A percentile compares a stretch with the other conserved stretches of the same genome.
phyloP scores from a whole-genome alignment of 2,329 filamentous ascomycete species.

The Pleomassaria siparia region DNA sequence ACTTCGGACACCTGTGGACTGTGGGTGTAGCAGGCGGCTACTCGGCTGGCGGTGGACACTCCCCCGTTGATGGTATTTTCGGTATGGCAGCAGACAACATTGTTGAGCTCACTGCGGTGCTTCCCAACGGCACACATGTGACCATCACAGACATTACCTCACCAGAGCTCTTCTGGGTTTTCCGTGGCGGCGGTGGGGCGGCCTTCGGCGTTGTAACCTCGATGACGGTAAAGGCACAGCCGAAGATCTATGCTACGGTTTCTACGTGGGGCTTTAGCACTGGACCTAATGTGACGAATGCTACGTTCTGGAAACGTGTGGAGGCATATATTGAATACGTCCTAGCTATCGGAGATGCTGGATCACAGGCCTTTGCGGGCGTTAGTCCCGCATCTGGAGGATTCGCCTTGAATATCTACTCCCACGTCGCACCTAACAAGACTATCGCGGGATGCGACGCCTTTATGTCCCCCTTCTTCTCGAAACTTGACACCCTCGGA shows the following conservation, averaged over 20 bases:
- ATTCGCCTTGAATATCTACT: constrained; percentile 6
- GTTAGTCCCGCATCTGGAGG: neutral
- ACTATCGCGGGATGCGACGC: constrained; percentile 7
- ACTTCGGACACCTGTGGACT: constrained; percentile 45
- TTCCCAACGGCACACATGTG: constrained; percentile 16
- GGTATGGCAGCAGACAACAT: constrained; percentile 30
- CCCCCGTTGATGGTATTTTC: constrained; percentile 50
- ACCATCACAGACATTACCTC: constrained; percentile 9
- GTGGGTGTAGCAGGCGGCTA: constrained; percentile 50
- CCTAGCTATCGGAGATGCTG: neutral
- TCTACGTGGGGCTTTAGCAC: constrained; percentile 2
- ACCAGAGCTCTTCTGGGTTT: constrained; percentile 26
- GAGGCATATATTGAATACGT: constrained; percentile 5
- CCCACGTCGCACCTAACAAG: constrained; percentile 12
- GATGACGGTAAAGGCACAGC: constrained; percentile 19
- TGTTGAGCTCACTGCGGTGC: constrained; percentile 9
- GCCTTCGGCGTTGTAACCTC: constrained; percentile 21
- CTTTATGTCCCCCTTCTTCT: constrained; percentile 8
- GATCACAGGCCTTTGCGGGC: neutral
- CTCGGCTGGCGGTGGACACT: constrained; percentile 54
- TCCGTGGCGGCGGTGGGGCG: constrained; percentile 22
- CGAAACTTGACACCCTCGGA: neutral
- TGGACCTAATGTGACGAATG: constrained; percentile 10
- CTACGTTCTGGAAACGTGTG: constrained; percentile 19
- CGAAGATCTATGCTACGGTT: constrained; percentile 16